phyloP scores from a whole-genome alignment of 257 asterid genomes.

The Jaltomata sinuosa region DNA sequence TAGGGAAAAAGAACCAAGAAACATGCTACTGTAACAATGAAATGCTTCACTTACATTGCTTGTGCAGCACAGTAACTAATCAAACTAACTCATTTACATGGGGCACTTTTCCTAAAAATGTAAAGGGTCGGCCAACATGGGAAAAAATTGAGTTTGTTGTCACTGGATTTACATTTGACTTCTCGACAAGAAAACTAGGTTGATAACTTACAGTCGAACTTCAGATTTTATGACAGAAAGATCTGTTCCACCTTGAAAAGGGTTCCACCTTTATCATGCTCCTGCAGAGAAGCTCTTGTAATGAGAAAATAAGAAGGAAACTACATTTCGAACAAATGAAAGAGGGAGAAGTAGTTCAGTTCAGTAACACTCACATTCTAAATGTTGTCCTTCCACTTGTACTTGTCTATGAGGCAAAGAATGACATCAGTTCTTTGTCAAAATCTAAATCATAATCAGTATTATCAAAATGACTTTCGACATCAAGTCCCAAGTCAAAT shows the following conservation, averaged over 20 bases:
- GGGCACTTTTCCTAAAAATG: not conserved
- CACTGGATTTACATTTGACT: not conserved
- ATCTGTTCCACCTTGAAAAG: not conserved
- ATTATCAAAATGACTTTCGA: not conserved
- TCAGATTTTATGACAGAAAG: not conserved
- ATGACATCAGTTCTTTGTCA: conserved; percentile 6
- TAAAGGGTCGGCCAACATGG: not conserved
- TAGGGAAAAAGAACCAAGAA: not conserved
- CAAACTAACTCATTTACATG: not conserved
- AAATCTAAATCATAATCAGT: not conserved
- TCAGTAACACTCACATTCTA: not conserved
- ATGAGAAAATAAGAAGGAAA: not conserved
- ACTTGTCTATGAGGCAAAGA: conserved; percentile 7
- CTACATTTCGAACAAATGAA: not conserved
- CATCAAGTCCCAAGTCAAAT: conserved; percentile 5
- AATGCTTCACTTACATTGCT: not conserved
- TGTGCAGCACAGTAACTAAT: not conserved
- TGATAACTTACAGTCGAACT: not conserved
- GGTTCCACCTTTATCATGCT: not conserved
- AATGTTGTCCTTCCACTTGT: not conserved
- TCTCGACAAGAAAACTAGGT: not conserved
- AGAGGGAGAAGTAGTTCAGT: not conserved
- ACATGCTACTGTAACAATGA: not conserved
- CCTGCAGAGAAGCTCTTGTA: not conserved
- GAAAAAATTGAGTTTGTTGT: not conserved